Base-by-base conservation (phyloP, 2,329 filamentous ascomycete genomes). In the Fusarium illudens region DNA sequence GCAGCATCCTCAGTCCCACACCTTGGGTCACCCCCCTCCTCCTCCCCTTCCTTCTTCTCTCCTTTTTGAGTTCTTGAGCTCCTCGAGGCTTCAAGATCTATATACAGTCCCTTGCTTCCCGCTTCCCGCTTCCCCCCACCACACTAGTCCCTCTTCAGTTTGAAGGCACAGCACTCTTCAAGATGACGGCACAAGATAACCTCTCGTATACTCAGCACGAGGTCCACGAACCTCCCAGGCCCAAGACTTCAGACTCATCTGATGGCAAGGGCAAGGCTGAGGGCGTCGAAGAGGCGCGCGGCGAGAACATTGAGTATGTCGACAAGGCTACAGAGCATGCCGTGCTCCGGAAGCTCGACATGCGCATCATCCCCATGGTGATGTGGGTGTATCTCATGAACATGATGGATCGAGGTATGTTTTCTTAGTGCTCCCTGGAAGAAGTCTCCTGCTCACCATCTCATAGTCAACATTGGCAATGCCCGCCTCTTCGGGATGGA, bases 391-490 rank as follows among this genome's bases (percentile, higher is more conserved):
- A 78, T 42, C 67, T 78, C 12, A 78, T 78, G 74, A 78, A 78
- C 62, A 75, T 78, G 51, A 77, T 78, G 74, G 76, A 78, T 61
- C 68, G 76, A 76, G 76, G 76, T 76, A 49, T 15, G 11, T 4
- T 17, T 6, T 1, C 0, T 2, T 1, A 1, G 3, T 3, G 0
- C 10, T 1, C 4, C 7, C 58, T 8, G 19, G n/a, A n/a, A n/a
- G n/a, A 48, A 13, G 25, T 20, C 25, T 2, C n/a, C 17, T 29
- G 0, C 8, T 30, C 19, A 37, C 27, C 10, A 19, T 4, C 9
- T 4, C 84, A 20, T 62, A 89, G 87, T 90, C 33, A 91, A 91
- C 73, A 92, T 92, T 44, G 87, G 88, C 36, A 90, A 90, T 78
- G 88, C 88, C 17, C 81, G 84, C 9, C 79, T 91, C 2, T 73